Percentiles rank a stretch among this genome's conserved stretches.
These are phyloP conservation scores for Leptographium flavum DNA, from an alignment of 2,329 filamentous ascomycete genomes.

Conservation along the genomic window DNA sequence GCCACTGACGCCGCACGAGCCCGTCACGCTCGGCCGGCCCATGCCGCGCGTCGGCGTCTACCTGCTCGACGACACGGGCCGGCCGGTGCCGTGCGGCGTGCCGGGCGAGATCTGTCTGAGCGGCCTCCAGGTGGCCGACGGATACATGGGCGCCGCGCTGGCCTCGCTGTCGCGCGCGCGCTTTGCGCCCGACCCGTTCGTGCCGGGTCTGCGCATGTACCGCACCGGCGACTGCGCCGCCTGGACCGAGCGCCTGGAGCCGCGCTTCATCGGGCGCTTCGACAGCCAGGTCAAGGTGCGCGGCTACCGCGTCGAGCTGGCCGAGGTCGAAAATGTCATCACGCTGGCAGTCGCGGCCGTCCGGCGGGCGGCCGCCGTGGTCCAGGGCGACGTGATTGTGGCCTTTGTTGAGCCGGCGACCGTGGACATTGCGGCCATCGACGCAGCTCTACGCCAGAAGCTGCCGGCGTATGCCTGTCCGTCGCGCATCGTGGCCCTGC, in stretches of 20 bases:
- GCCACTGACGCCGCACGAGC: conserved; percentile 10
- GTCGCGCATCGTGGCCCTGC: not conserved
- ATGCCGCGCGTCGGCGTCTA: conserved; percentile 23
- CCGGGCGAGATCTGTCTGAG: conserved; percentile 27
- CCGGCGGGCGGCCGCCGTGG: not conserved
- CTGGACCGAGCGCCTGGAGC: conserved; percentile 18
- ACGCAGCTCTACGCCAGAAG: not conserved
- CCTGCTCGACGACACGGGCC: conserved; percentile 19
- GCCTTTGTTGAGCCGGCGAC: not conserved
- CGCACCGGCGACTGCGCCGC: conserved; percentile 23
- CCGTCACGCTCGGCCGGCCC: conserved; percentile 23
- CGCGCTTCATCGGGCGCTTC: conserved; percentile 20
- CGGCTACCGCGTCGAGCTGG: conserved; percentile 21
- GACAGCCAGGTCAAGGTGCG: conserved; percentile 20
- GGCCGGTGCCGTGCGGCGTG: conserved; percentile 18
- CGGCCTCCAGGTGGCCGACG: conserved; percentile 25
- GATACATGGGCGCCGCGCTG: conserved; percentile 20
- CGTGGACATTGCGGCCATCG: not conserved
- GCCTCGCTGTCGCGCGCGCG: conserved; percentile 14
- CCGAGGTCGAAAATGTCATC: conserved; percentile 20
- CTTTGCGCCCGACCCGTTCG: conserved; percentile 19
- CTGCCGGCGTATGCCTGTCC: not conserved
- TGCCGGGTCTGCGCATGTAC: conserved; percentile 20
- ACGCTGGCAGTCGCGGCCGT: not conserved
- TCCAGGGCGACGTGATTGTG: not conserved